Conservation (phyloP, 106 monocot species). For the Gastrodia elata region DNA sequence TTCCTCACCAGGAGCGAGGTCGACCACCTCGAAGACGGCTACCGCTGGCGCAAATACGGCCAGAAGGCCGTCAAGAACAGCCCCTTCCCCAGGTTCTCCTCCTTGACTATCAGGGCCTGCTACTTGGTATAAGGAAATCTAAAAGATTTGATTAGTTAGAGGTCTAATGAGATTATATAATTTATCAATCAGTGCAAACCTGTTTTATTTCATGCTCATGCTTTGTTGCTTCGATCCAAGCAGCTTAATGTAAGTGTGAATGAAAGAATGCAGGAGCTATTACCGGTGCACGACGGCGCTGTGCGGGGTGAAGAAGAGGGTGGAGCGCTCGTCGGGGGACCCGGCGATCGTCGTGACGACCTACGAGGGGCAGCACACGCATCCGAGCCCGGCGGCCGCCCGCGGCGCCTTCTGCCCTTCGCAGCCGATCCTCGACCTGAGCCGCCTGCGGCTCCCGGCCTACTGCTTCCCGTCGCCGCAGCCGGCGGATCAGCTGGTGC, state of each 20-base stretch:
- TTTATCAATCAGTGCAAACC: no score
- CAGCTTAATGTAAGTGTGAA: no score
- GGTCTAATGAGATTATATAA: no score
- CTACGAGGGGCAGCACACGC: constrained; percentile 76
- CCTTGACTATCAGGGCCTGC: neutral
- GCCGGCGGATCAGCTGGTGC: neutral
- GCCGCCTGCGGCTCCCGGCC: constrained; percentile 24
- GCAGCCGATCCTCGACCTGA: no score
- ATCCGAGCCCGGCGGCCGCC: constrained; percentile 32
- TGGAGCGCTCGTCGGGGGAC: constrained; percentile 56
- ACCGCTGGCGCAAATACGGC: constrained; percentile 81
- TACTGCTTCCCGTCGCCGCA: neutral
- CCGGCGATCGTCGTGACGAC: constrained; percentile 59
- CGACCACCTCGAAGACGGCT: constrained; percentile 74
- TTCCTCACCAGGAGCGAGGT: constrained; percentile 85
- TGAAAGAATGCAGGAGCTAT: constrained; percentile 50
- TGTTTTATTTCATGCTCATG: no score
- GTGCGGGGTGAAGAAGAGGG: constrained; percentile 75
- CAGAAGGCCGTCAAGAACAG: constrained; percentile 85
- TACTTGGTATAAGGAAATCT: no score
- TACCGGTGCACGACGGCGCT: constrained; percentile 61
- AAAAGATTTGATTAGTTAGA: no score
- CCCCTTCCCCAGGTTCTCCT: constrained; percentile 53
- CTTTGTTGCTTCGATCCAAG: no score
- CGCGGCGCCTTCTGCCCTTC: constrained; percentile 16